A percentile compares a stretch with the other conserved stretches of the same genome.
Evolutionary conservation across 2,329 filamentous ascomycete species (phyloP).

Genomic region (Botrytis elliptica): DNA sequence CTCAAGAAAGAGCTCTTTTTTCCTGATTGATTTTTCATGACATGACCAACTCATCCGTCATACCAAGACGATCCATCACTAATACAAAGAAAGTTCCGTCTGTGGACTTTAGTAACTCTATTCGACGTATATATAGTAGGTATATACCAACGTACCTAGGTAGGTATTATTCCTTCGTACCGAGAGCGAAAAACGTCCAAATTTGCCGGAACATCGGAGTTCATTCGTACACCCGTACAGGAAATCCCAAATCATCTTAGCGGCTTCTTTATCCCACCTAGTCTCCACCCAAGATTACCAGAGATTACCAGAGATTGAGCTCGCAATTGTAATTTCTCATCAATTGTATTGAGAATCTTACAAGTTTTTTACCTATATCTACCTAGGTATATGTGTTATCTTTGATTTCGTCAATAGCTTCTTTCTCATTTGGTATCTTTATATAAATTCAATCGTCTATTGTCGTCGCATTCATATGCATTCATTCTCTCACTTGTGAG

Average conservation of each 20-base stretch:
- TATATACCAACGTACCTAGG: not conserved
- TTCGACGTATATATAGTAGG: too few relatives aligned
- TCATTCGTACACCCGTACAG: not conserved
- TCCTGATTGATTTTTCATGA: not conserved
- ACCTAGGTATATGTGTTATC: not conserved
- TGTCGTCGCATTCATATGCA: not conserved
- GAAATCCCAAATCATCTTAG: not conserved
- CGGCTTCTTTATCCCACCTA: not conserved
- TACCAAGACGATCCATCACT: not conserved
- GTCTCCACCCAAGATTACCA: not conserved
- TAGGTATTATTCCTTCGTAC: not conserved
- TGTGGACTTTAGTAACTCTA: not conserved
- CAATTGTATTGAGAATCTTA: not conserved
- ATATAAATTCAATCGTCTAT: not conserved
- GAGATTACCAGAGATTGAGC: not conserved
- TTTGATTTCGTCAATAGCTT: not conserved
- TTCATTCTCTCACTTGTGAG: not conserved
- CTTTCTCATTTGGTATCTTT: not conserved
- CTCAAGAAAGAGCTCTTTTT: not conserved
- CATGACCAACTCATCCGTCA: not conserved
- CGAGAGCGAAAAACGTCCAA: not conserved
- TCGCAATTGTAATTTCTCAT: not conserved
- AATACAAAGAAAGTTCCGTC: constrained; percentile 2
- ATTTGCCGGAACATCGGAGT: not conserved
- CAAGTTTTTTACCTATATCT: not conserved